Base-by-base conservation (phyloP, 1,139 yeast species). In the Candida freyschussii region DNA sequence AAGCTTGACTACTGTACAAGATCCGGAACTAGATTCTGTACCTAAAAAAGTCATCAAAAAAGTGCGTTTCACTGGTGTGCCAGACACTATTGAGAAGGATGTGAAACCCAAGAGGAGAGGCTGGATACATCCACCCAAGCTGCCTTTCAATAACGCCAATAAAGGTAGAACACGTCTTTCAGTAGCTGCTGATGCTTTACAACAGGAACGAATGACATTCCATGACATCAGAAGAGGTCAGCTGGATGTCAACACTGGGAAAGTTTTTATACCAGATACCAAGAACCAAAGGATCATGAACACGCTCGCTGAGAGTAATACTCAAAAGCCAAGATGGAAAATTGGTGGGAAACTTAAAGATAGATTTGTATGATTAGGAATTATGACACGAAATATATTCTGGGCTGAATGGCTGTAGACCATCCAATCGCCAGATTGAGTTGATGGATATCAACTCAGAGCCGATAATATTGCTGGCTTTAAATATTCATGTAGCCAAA, bases 61-160 rank as follows among this genome's bases (percentile, higher is more conserved):
- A 28, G 52, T 47, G 10, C 28, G 55, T 5, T 50, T 50, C 30
- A 48, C 37, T 11, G 53, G 55, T 13, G 49, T 50, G 3, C 53
- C 53, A 4, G 47, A 36, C 9, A 26, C 36, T 17, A 23, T 42
- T 18, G 47, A 44, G 21, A 44, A 41, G 10, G 45, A 40, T 4
- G 28, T 30, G 0, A 44, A 44, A 23, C 45, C 48, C 2, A 45
- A 44, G 27, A 40, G 41, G 19, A 42, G 33, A 27, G 47, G 49
- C 1, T 47, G 51, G 51, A 37, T 39, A 12, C 33, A 32, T 21
- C 48, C 50, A 17, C 52, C 52, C 14, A 39, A 33, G 25, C 17
- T 40, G n/a, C 27, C 36, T 6, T 27, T 25, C 28, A 33, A 21
- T 4, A 25, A 17, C 16, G 28, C 31, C 14, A 32, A 18, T 18